Conservation (phyloP, 306 rosid genomes). For the Casuarina glauca region DNA sequence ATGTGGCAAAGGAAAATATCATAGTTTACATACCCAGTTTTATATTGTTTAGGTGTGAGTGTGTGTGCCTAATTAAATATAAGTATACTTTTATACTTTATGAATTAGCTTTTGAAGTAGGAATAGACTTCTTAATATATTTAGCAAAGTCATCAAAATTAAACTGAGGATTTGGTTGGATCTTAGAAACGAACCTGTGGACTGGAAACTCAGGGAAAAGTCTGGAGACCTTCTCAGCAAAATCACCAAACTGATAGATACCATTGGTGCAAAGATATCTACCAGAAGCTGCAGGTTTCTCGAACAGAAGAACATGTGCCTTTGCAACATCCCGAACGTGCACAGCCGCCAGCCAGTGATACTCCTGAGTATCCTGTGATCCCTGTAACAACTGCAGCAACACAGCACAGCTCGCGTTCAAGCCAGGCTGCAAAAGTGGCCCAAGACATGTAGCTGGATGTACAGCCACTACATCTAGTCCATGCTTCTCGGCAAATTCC, state of each 20-base stretch:
- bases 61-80: too few species aligned
- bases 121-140: not conserved
- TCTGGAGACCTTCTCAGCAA: constrained; percentile 54
- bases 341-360: constrained; percentile 86
- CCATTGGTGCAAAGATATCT: constrained; percentile 89
- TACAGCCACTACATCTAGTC: constrained; percentile 62
- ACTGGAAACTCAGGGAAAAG: constrained; percentile 68
- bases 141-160: not conserved
- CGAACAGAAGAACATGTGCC: constrained; percentile 56
- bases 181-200: constrained; percentile 58
- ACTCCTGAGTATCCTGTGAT: constrained; percentile 67
- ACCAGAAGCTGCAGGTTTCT: constrained; percentile 66
- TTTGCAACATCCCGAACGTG: constrained; percentile 76
- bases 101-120: too few species aligned
- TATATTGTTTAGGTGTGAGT: too few species aligned
- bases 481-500: constrained; percentile 49
- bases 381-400: constrained; percentile 65
- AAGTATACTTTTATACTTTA: too few species aligned
- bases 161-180: not conserved
- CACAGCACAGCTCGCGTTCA: constrained; percentile 85
- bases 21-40: too few species aligned
- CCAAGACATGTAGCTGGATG: constrained; percentile 76
- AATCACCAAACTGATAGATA: constrained; percentile 57
- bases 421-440: constrained; percentile 51
- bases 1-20: too few species aligned